Base-by-base conservation (phyloP, 2,329 filamentous ascomycete genomes). In the Colletotrichum higginsianum region DNA sequence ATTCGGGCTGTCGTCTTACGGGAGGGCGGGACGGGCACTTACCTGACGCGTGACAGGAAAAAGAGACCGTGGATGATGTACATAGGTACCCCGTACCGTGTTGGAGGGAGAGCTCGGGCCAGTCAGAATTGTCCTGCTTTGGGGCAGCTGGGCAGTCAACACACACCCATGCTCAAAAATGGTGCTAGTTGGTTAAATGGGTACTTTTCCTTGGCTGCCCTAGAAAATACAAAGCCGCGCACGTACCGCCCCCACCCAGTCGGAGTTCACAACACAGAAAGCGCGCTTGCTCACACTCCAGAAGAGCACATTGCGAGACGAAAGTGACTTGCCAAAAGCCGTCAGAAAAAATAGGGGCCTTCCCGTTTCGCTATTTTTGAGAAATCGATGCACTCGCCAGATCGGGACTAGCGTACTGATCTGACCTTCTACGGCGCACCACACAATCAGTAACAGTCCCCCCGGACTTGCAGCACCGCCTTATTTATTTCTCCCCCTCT, bases 321-420 rank as follows among this genome's bases (percentile, higher is more conserved):
- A 30, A 66, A 52, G 66, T 60, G 66, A 71, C 70, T 68, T 61
- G 38, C n/a, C 60, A 70, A 72, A 64, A 67, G 52, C 66, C 64
- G 38, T 35, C 71, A 53, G 61, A 74, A 74, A 74, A 74, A 75
- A 68, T 66, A 67, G 63, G 67, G 64, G 66, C 71, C 60, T 67
- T 66, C 23, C 73, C 66, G 67, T 71, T 73, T 74, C 67, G 64
- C 58, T 61, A 58, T 65, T 68, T 74, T 75, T 70, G 47, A 63
- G 44, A 64, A 57, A 56, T 56, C 49, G 13, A 61, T 26, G 47
- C 40, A 58, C 71, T 63, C 68, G 21, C 75, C 75, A 35, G 61
- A 77, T 72, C 49, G 62, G 72, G 75, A 67, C 67, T 77, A 77
- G 75, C 57, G 44, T 71, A 66, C 67, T 73, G 72, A 75, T 76